Evolutionary conservation across 2,329 filamentous ascomycete genomes (phyloP).

Genomic region (Stromatinia cepivora): DNA sequence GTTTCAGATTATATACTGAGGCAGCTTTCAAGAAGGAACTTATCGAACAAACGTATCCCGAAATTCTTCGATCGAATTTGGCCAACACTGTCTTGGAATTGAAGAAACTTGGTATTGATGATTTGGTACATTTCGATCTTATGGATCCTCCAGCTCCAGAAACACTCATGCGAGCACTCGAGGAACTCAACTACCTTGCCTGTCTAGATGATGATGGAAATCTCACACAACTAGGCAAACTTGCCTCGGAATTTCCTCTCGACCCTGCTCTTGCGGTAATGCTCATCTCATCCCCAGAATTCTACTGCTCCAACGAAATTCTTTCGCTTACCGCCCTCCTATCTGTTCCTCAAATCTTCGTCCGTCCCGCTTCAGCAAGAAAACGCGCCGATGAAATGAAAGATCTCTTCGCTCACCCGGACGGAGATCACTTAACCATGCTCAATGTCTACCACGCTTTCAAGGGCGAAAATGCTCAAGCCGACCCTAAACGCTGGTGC

Average conservation of each 20-base stretch:
- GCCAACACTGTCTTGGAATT: constrained; percentile 93
- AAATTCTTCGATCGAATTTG: constrained; percentile 91
- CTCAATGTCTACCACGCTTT: constrained; percentile 98
- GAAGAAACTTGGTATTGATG: constrained; percentile 94
- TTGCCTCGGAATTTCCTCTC: constrained; percentile 93
- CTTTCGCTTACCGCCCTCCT: constrained; percentile 91
- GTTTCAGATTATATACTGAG: constrained; percentile 96
- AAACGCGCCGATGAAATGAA: constrained; percentile 99
- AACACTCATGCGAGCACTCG: constrained; percentile 95
- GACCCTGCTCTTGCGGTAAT: constrained; percentile 95
- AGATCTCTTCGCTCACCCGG: constrained; percentile 83
- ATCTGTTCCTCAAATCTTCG: constrained; percentile 91
- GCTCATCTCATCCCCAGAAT: constrained; percentile 96
- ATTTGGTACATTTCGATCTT: constrained; percentile 95
- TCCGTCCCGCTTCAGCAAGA: constrained; percentile 79
- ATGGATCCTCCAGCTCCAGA: constrained; percentile 98
- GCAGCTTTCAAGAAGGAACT: constrained; percentile 95
- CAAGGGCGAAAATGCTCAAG: constrained; percentile 70
- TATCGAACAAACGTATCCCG: constrained; percentile 95
- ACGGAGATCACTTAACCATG: constrained; percentile 94
- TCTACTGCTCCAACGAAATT: constrained; percentile 98
- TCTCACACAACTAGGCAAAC: constrained; percentile 77
- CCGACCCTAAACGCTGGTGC: constrained; percentile 86
- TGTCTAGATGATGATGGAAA: constrained; percentile 97
- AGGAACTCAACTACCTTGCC: constrained; percentile 96